Evolutionary conservation across 495 filamentous ascomycete genomes (phyloP), one percentile per base, ranked within the genome.

Genomic region (Neurospora sp.): DNA sequence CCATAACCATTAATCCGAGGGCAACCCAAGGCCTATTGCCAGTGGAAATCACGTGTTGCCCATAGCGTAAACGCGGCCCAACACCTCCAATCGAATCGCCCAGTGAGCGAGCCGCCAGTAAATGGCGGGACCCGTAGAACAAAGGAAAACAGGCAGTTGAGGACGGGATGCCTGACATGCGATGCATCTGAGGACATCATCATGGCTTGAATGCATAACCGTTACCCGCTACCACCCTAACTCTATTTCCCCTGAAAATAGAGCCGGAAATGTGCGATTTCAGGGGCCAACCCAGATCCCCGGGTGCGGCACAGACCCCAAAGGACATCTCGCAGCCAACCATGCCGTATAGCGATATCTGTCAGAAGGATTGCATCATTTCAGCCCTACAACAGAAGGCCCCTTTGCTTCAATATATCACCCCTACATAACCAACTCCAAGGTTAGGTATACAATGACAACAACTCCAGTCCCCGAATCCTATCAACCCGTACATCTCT

Each of bases 401-500:
- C 12, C 27, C 14, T 61, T 61, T 16, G 22, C 10, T 31, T 31
- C 6, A 38, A 10, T 12, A n/a, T 69, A 18, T 27, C 27, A 2
- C 7, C 39, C 12, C 40, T 20, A 38, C 8, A 12, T 41, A 69
- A 39, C 27, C 35, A 39, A 27, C 8, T 16, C 8, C 31, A 39
- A 39, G 38, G 38, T 8, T 18, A 22, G 31, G 14, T 27, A 20
- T 20, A 20, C 8, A 38, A 18, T 38, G 2, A 42, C 18, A n/a
- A 27, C 31, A 69, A 39, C 68, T 69, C 70, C 20, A 31, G 3
- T 16, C 5, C 9, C 18, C 65, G 4, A 20, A 5, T 12, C n/a
- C 18, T 1, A 35, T 76, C 69, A 96, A 47, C 90, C 86, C 1
- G 94, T 94, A 78, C 92, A 94, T 74, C 94, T 87, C 78, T 94